Conservation (phyloP, 2,329 filamentous ascomycete species). For the Zasmidium angulare region DNA sequence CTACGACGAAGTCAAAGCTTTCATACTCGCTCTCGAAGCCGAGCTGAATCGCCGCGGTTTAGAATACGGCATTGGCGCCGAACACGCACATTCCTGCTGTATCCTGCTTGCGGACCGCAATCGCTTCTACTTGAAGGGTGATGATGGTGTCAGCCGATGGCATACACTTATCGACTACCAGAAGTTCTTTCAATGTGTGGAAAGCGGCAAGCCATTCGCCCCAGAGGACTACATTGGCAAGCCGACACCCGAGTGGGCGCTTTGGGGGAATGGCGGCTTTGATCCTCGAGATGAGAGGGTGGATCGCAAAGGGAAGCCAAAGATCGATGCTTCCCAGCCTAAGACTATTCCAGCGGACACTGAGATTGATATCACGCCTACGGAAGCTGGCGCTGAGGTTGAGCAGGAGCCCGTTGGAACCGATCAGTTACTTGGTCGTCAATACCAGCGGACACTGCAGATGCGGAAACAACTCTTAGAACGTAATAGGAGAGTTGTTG, state of each 20-base stretch:
- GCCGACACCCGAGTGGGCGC: slow-evolving; percentile 88
- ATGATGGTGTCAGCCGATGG: slow-evolving; percentile 65
- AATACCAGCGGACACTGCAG: neutral
- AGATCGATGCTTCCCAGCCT: slow-evolving; percentile 12
- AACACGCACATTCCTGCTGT: slow-evolving; percentile 94
- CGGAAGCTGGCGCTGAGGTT: neutral
- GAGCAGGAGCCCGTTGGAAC: neutral
- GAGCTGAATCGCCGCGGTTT: slow-evolving; percentile 70
- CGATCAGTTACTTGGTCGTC: neutral
- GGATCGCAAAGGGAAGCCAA: slow-evolving; percentile 68
- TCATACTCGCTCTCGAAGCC: slow-evolving; percentile 72
- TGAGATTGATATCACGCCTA: neutral
- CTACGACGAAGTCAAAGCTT: slow-evolving; percentile 83
- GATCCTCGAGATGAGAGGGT: slow-evolving; percentile 87
- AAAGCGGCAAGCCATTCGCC: slow-evolving; percentile 65
- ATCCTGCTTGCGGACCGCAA: slow-evolving; percentile 75
- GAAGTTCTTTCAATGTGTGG: slow-evolving; percentile 80
- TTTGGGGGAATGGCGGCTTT: slow-evolving; percentile 92
- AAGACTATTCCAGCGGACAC: slow-evolving; percentile 4
- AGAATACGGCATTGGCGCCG: slow-evolving; percentile 85
- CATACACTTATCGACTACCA: slow-evolving; percentile 90
- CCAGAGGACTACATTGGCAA: slow-evolving; percentile 89
- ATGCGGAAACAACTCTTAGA: neutral
- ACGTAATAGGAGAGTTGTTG: neutral
- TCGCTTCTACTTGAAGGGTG: slow-evolving; percentile 63